Base-by-base conservation (phyloP, 2,329 filamentous ascomycete species). In the Graphilbum fragrans region DNA sequence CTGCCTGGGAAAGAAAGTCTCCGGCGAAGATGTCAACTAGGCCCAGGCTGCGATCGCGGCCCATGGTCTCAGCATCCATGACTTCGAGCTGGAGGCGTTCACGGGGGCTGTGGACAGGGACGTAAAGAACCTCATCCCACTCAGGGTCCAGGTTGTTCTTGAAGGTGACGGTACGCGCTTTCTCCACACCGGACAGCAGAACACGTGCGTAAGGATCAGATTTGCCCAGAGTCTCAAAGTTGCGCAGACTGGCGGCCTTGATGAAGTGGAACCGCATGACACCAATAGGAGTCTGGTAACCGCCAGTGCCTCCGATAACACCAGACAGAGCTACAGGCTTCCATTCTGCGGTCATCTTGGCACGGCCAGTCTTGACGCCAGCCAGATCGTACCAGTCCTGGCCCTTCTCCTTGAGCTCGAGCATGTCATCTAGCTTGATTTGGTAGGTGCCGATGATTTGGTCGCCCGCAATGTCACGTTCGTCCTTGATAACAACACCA, bases 361-460 rank as follows among this genome's bases (percentile, higher is more conserved):
- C 86, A 50, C 87, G 83, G 23, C 92, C 92, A 19, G 77, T 81
- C 56, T 86, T 84, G 40, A 75, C 80, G 9, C 85, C 86, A 35
- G 82, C 71, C 22, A 98, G 71, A 47, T 88, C 86, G 67, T 88
- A 98, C 92, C 92, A 98, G 52, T 96, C 87, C 53, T 94, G 85
- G 34, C 92, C 90, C 62, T 94, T 92, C 37, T 80, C 80, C 75
- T 85, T 93, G 58, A 88, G 73, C 42, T 90, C 86, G 21, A 96
- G 65, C 75, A 98, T 83, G 53, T 96, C 90, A 48, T 94, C 85
- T 21, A 98, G 69, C 62, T 88, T 94, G 62, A 98, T 93, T 59
- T 96, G 87, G 59, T 95, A 95, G 21, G 80, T 88, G 45, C 90
- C 92, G 19, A 98, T 66, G 27, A 90, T 74, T 38, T 86, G 87